Evolutionary conservation across 345 rosid genomes (phyloP), one percentile per base, ranked within the genome.

Genomic region (Euphorbia pulcherrima): DNA sequence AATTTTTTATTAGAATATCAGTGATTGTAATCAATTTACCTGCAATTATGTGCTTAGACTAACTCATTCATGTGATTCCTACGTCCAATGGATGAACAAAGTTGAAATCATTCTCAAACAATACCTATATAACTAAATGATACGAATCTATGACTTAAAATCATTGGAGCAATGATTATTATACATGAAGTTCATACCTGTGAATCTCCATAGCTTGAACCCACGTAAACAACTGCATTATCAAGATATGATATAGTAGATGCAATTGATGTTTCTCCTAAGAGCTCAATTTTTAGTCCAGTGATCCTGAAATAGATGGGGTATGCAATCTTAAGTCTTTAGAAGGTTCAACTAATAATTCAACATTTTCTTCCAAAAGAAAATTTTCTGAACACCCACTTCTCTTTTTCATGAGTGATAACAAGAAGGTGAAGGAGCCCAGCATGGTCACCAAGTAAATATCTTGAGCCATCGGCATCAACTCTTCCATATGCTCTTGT

Each of bases 131-230:
- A 6, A 28, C 8, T 46, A 20, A 2, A 68, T 50, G 29, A 5
- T 11, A 3, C n/a, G n/a, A n/a, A n/a, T n/a, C n/a, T n/a, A n/a
- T 48, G 2, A 35, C 14, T 57, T 18, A 24, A 39, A 18, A 67
- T 67, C 20, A 23, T 57, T 41, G 13, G 14, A 58, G 24, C 24
- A 48, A 24, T 48, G 54, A 40, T 39, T 59, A 57, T 13, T 8
- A 28, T 23, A 14, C 14, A 13, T 17, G 29, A 40, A 21, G 35
- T 23, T 46, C 73, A 65, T 72, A 90, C 98, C 91, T 85, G 96
- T 73, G 97, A 93, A 79, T 93, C 98, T 74, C 98, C 98, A 83
- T 80, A 90, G 78, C 97, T 90, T 61, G 98, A 93, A 64, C 98
- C 98, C 68, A 93, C 69, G 79, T 75, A 93, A 58, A 87, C 92